Base-by-base conservation (phyloP, 2,329 filamentous ascomycete genomes). In the Colletotrichum liaoningense region DNA sequence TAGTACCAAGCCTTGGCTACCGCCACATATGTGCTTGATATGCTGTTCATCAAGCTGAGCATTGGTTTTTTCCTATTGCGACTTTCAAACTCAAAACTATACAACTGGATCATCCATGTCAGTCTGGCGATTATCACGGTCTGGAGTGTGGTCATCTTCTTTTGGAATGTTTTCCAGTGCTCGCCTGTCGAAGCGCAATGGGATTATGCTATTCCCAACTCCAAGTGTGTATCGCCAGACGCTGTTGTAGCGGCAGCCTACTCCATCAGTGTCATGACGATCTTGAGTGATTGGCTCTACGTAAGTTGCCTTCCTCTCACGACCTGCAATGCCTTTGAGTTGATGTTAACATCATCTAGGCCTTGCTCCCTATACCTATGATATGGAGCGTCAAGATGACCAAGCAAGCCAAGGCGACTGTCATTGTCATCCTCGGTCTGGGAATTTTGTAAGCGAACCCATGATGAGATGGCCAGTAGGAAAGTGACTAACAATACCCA, bases 41-140 rank as follows among this genome's bases (percentile, higher is more conserved):
- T 90, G 87, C 86, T 89, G 83, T 85, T 90, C 73, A 85, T 89
- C 79, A 90, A 90, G 79, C 79, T 89, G 63, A 88, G 88, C 79
- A 89, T 90, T 62, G 86, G 84, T 42, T 80, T 89, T 71, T 88
- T 89, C 73, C 83, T 89, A 9, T 78, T 90, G 22, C 83, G 86
- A 6, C 80, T 89, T 19, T 84, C 87, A 1, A 82, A 83, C 4
- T 80, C 84, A 55, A 84, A 80, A 59, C 78, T 84, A 24, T 90
- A 89, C 77, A 85, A 82, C 26, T 88, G 84, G 77, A 86, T 85
- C 46, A 83, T 90, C 6, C 83, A 83, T 75, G 76, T 80, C 59
- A 87, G 86, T 72, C 79, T 90, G 57, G 76, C 82, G 49, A 77
- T 89, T 42, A 83, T 90, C 67, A 78, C 81, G 16, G 77, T 88